Percentiles rank a stretch among this genome's conserved stretches.
Conservation (phyloP, 345 rosid genomes). For the Linum usitatissimum region DNA sequence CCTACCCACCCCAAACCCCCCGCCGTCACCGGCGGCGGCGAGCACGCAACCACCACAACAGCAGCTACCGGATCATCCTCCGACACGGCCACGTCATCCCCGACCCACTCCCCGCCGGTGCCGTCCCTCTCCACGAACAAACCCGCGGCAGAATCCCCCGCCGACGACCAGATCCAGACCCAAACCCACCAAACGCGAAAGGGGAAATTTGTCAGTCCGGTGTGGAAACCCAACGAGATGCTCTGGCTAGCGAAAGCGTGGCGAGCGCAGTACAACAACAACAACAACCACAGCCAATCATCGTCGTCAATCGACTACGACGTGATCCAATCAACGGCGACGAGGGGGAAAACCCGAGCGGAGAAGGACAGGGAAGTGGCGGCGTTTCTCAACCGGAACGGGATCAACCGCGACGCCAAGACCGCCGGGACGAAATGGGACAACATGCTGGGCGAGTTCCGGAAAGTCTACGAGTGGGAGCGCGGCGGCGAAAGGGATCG, state of each 20-base stretch:
- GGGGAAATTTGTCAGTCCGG: slow-evolving; percentile 94
- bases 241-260: slow-evolving; percentile 92
- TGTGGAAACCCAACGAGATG: slow-evolving; percentile 99
- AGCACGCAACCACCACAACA: slow-evolving; percentile 5
- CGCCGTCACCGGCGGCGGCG: neutral
- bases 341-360: slow-evolving; percentile 79
- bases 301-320: slow-evolving; percentile 18
- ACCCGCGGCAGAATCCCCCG: neutral
- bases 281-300: slow-evolving; percentile 24
- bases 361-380: slow-evolving; percentile 96
- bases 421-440: slow-evolving; percentile 99
- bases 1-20: slow-evolving; percentile 18
- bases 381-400: slow-evolving; percentile 66
- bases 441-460: slow-evolving; percentile 94
- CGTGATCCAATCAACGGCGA: slow-evolving; percentile 11
- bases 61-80: slow-evolving; percentile 59
- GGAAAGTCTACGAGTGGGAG: slow-evolving; percentile 95
- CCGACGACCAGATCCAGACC: slow-evolving; percentile 28
- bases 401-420: slow-evolving; percentile 76
- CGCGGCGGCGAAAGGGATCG: slow-evolving; percentile 63
- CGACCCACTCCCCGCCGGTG: slow-evolving; percentile 61
- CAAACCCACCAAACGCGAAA: slow-evolving; percentile 54
- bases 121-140: slow-evolving; percentile 37
- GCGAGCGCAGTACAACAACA: slow-evolving; percentile 48
- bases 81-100: slow-evolving; percentile 64